A percentile compares a stretch with the other conserved stretches of the same genome.
Evolutionary conservation across 2,329 filamentous ascomycete species (phyloP).

Genomic region (Botryotinia calthae): DNA sequence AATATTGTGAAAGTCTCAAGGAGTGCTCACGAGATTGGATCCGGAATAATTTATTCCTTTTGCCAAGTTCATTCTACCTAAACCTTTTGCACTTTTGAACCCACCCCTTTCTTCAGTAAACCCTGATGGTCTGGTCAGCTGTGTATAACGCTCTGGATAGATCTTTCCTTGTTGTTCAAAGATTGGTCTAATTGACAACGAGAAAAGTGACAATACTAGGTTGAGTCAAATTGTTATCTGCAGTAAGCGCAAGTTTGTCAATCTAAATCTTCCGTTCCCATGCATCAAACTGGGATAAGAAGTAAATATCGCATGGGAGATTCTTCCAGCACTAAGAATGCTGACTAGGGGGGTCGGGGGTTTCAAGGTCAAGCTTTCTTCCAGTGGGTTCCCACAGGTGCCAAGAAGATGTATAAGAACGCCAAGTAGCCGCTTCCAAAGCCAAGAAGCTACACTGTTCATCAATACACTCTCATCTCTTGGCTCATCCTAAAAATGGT

Average conservation of each 20-base stretch:
- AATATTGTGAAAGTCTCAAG: not conserved
- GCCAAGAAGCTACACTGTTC: slow-evolving; percentile 5
- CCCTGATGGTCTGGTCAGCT: not conserved
- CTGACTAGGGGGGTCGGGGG: not conserved
- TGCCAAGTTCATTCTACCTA: not conserved
- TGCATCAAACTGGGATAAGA: not conserved
- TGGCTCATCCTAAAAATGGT: slow-evolving; percentile 14
- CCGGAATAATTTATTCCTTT: slow-evolving; percentile 3
- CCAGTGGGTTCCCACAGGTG: not conserved
- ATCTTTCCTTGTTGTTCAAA: not conserved
- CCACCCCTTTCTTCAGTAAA: not conserved
- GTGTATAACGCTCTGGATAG: not conserved
- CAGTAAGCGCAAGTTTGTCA: not conserved
- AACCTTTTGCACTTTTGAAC: not conserved
- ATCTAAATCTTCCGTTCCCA: not conserved
- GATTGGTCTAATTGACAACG: not conserved
- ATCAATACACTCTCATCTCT: not conserved
- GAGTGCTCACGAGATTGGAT: not conserved
- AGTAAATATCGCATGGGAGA: not conserved
- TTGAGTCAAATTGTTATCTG: not conserved
- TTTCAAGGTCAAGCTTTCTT: not conserved
- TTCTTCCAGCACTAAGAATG: slow-evolving; percentile 17
- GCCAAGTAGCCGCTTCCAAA: not conserved
- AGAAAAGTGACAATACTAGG: not conserved
- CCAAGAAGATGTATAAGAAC: slow-evolving; percentile 3